A percentile compares a stretch with the other conserved stretches of the same genome.
phyloP scores from a whole-genome alignment of 331 rosid genomes.

The Rhamnella rubrinervis region DNA sequence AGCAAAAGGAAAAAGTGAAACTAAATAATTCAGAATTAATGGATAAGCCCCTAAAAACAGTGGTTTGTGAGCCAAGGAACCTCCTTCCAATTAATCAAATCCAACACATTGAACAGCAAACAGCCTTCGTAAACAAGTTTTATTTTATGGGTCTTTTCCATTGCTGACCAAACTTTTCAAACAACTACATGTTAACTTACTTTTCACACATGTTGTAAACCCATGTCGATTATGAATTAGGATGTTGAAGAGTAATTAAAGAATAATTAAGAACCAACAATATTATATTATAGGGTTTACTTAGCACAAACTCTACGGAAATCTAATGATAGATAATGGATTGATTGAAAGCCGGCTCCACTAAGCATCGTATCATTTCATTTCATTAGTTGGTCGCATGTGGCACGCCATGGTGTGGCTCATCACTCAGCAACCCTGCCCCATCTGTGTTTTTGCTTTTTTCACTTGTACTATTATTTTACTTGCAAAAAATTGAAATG shows the following conservation, averaged over 20 bases:
- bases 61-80: slow-evolving; percentile 33
- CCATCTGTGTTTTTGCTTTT: slow-evolving; percentile 33
- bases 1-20: background rate
- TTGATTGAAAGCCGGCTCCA: slow-evolving; percentile 32
- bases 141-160: background rate
- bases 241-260: background rate
- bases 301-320: slow-evolving; percentile 40
- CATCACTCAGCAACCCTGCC: slow-evolving; percentile 25
- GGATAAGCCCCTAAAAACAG: slow-evolving; percentile 14
- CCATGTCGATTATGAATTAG: background rate
- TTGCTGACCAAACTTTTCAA: slow-evolving; percentile 1
- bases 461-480: background rate
- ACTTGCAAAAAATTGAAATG: too few species aligned
- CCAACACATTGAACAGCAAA: slow-evolving; percentile 22
- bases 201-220: background rate
- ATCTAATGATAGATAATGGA: slow-evolving; percentile 27
- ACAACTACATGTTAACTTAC: too few species aligned
- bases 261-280: background rate
- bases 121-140: slow-evolving; percentile 11
- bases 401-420: slow-evolving; percentile 35
- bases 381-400: slow-evolving; percentile 31
- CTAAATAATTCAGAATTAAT: slow-evolving; percentile 9
- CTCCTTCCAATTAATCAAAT: slow-evolving; percentile 21
- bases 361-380: slow-evolving; percentile 37
- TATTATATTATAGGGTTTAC: slow-evolving; percentile 10